Percentiles rank a stretch among this genome's conserved stretches.
phyloP scores from a whole-genome alignment of 2,329 filamentous ascomycete species.

The Ophiostoma ips region DNA sequence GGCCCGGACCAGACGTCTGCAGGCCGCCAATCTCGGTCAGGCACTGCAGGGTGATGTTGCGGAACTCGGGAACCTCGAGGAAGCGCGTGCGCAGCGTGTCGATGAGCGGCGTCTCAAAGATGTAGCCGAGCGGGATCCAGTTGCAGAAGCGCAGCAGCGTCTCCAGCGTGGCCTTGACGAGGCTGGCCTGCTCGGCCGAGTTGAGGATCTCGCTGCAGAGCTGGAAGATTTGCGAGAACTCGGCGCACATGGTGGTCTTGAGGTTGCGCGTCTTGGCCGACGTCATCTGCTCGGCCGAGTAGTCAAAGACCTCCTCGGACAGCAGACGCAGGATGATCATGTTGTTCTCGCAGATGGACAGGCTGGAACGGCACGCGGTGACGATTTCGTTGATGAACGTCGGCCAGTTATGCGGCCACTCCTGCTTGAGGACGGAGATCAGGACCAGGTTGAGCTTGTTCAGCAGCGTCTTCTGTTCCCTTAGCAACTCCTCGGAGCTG shows the following conservation, averaged over 20 bases:
- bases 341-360: conserved; percentile 99
- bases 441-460: conserved; percentile 98
- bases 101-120: conserved; percentile 95
- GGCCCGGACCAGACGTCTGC: conserved; percentile 60
- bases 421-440: conserved; percentile 94
- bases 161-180: conserved; percentile 94
- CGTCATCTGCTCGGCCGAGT: conserved; percentile 98
- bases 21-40: conserved; percentile 93
- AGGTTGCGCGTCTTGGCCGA: conserved; percentile 90
- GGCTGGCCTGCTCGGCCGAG: conserved; percentile 68
- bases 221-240: conserved; percentile 97
- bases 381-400: conserved; percentile 99
- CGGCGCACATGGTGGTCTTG: conserved; percentile 96
- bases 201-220: conserved; percentile 91
- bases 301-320: conserved; percentile 98
- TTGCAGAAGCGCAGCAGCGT: conserved; percentile 93
- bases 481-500: conserved; percentile 74
- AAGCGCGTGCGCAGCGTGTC: conserved; percentile 88
- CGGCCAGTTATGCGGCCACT: conserved; percentile 99
- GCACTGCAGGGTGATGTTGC: conserved; percentile 92
- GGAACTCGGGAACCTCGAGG: conserved; percentile 84
- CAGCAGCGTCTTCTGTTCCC: conserved; percentile 71
- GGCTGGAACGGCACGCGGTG: conserved; percentile 82
- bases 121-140: conserved; percentile 97
- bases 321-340: conserved; percentile 94